phyloP scores from a whole-genome alignment of 2,329 filamentous ascomycete genomes.

The Pseudopyricularia javanii region DNA sequence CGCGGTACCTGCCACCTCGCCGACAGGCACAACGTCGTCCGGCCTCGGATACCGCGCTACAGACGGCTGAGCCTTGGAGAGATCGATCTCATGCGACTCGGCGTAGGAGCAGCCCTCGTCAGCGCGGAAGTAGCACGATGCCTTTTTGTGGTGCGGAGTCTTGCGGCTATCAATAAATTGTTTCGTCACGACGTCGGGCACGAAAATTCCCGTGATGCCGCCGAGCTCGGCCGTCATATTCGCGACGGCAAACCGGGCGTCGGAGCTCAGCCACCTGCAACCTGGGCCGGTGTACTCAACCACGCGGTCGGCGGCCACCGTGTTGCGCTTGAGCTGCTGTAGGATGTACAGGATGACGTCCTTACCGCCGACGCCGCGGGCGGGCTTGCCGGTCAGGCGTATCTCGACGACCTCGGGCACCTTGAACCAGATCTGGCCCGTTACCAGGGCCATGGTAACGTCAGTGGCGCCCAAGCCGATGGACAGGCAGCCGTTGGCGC shows the following conservation, averaged over 20 bases:
- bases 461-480: constrained; percentile 25
- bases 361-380: constrained; percentile 21
- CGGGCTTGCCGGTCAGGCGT: constrained; percentile 17
- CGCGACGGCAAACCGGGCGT: constrained; percentile 24
- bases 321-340: constrained; percentile 23
- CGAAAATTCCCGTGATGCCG: constrained; percentile 27
- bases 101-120: constrained; percentile 25
- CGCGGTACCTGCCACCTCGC: constrained; percentile 14
- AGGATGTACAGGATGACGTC: constrained; percentile 25
- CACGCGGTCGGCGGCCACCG: constrained; percentile 22
- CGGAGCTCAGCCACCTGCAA: constrained; percentile 17
- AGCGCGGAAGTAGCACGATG: constrained; percentile 23
- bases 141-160: constrained; percentile 17
- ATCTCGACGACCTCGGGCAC: constrained; percentile 23
- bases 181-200: constrained; percentile 22
- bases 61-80: constrained; percentile 21
- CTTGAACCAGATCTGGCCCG: constrained; percentile 26
- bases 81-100: constrained; percentile 21
- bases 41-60: constrained; percentile 27
- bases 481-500: constrained; percentile 20
- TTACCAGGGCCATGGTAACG: constrained; percentile 22
- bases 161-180: constrained; percentile 21
- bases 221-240: constrained; percentile 27
- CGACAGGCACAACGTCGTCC: constrained; percentile 28
- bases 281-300: constrained; percentile 24